Conservation (phyloP, 2,329 filamentous ascomycete genomes). For the Trichophyton mentagrophytes region DNA sequence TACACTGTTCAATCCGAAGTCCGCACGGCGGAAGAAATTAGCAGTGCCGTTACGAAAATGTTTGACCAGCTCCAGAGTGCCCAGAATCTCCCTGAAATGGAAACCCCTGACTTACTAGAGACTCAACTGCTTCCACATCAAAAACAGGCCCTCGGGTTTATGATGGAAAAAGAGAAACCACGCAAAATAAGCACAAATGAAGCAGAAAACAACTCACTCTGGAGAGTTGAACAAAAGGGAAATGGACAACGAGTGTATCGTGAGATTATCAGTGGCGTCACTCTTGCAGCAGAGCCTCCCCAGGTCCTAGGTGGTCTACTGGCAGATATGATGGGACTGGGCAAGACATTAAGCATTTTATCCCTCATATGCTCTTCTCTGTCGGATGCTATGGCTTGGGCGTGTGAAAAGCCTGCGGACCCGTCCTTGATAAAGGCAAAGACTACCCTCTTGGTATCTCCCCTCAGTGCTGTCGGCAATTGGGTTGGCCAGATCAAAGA, state of each 20-base stretch:
- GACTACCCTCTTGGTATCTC: conserved; percentile 75
- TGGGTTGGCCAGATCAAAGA: conserved; percentile 87
- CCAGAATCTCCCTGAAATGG: conserved; percentile 62
- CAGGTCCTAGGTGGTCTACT: conserved; percentile 62
- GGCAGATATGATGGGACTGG: conserved; percentile 81
- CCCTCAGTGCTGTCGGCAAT: conserved; percentile 80
- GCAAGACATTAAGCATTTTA: conserved; percentile 74
- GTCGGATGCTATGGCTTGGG: conserved; percentile 51
- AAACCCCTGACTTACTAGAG: conserved; percentile 49
- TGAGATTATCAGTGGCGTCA: conserved; percentile 73
- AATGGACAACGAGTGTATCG: conserved; percentile 53
- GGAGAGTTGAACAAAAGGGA: conserved; percentile 50
- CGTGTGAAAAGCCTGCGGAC: conserved; percentile 37
- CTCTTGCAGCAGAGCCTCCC: conserved; percentile 46
- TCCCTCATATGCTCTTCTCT: conserved; percentile 59
- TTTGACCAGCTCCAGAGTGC: conserved; percentile 71
- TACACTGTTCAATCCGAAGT: conserved; percentile 27
- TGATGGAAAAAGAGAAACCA: conserved; percentile 63
- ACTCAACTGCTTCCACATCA: conserved; percentile 71
- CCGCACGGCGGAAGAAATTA: conserved; percentile 74
- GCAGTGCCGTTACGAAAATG: conserved; percentile 69
- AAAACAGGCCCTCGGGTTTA: conserved; percentile 78
- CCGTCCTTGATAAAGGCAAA: conserved; percentile 48
- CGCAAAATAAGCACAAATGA: conserved; percentile 47
- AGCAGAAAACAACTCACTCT: conserved; percentile 58